phyloP scores from a whole-genome alignment of 192 early-diverging fungal genomes.

The Martensiomyces pterosporus region DNA sequence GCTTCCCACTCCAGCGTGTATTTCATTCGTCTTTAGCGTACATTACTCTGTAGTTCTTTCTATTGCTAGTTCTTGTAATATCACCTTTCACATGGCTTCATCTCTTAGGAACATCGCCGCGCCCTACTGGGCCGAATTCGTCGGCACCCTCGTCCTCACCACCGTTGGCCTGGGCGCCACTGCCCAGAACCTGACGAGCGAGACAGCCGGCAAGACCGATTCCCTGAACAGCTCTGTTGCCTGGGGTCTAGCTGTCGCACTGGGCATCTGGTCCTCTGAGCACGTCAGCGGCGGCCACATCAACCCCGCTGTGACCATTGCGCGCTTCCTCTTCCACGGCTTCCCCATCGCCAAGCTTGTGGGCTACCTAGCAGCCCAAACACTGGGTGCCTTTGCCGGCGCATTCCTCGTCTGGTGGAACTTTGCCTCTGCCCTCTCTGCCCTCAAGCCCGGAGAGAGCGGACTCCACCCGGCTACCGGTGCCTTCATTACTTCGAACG shows the following conservation, averaged over 20 bases:
- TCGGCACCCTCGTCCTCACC: slow-evolving; percentile 34
- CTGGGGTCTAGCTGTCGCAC: slow-evolving; percentile 31
- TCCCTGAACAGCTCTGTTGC: slow-evolving; percentile 31
- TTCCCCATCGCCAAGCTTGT: slow-evolving; percentile 28
- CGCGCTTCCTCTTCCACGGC: slow-evolving; percentile 35
- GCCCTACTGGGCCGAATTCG: slow-evolving; percentile 46
- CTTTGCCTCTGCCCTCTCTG: slow-evolving; percentile 18
- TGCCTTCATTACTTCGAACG: slow-evolving; percentile 33
- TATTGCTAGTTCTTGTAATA: not conserved
- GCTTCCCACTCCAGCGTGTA: no score
- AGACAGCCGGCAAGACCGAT: slow-evolving; percentile 5
- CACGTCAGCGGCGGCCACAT: slow-evolving; percentile 48
- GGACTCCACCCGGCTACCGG: slow-evolving; percentile 22
- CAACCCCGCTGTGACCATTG: slow-evolving; percentile 48
- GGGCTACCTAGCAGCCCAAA: slow-evolving; percentile 47
- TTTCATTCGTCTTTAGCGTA: no score
- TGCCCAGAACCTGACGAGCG: slow-evolving; percentile 19
- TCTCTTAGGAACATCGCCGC: slow-evolving; percentile 40
- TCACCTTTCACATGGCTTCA: slow-evolving; percentile 4
- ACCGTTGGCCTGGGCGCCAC: slow-evolving; percentile 27
- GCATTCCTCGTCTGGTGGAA: slow-evolving; percentile 43
- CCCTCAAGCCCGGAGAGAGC: slow-evolving; percentile 21
- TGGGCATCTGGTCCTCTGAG: slow-evolving; percentile 30
- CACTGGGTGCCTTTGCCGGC: slow-evolving; percentile 46
- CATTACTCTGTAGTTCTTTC: not conserved